phyloP scores from a whole-genome alignment of 2,329 filamentous ascomycete genomes.

The Cladosporium sphaerospermum region DNA sequence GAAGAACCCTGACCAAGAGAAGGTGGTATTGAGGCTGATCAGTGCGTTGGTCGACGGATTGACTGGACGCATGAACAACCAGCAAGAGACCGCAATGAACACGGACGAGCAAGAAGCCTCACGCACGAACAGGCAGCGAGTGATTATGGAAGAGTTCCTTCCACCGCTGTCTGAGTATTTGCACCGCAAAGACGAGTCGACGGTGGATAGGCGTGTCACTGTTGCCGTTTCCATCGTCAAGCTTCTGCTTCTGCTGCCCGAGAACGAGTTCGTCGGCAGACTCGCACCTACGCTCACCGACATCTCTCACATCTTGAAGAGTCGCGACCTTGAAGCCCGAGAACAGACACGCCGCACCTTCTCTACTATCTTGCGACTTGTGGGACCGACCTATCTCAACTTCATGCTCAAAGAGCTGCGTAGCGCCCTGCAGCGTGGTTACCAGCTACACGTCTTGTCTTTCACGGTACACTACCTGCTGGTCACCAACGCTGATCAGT shows the following conservation, averaged over 20 bases:
- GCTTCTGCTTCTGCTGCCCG: constrained; percentile 72
- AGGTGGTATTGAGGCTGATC: constrained; percentile 75
- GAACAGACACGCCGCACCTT: constrained; percentile 88
- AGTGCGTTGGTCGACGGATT: constrained; percentile 76
- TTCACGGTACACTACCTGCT: constrained; percentile 92
- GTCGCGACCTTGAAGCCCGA: constrained; percentile 78
- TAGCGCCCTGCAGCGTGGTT: constrained; percentile 74
- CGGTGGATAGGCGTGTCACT: constrained; percentile 86
- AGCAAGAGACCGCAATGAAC: constrained; percentile 20
- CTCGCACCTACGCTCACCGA: constrained; percentile 83
- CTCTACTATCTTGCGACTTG: constrained; percentile 70
- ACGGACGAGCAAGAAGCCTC: constrained; percentile 9
- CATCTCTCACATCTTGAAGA: constrained; percentile 86
- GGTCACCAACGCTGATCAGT: constrained; percentile 64
- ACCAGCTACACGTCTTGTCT: constrained; percentile 89
- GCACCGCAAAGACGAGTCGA: constrained; percentile 89
- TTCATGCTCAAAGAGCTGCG: constrained; percentile 91
- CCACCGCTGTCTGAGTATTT: constrained; percentile 77
- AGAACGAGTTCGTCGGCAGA: constrained; percentile 63
- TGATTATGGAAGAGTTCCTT: constrained; percentile 64
- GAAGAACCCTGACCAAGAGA: constrained; percentile 75
- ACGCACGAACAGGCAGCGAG: constrained; percentile 15
- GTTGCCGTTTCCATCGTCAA: constrained; percentile 86
- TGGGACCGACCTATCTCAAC: constrained; percentile 77
- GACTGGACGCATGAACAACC: constrained; percentile 35